Conservation (phyloP, 148 eudicot species). For the Amaranthus cruentus region DNA sequence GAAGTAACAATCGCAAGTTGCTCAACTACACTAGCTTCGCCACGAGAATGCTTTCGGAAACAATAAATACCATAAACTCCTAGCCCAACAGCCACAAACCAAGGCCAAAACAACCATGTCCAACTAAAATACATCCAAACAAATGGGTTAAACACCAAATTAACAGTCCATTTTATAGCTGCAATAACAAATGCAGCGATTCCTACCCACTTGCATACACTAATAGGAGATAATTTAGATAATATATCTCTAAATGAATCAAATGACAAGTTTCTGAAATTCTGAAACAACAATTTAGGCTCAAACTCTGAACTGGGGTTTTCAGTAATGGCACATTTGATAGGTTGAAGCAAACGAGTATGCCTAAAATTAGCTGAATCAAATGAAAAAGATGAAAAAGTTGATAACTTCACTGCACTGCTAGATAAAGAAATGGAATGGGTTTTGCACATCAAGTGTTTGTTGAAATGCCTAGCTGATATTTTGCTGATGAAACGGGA, state of each 20-base stretch:
- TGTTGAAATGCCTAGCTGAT: slow-evolving; percentile 66
- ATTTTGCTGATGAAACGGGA: slow-evolving; percentile 10
- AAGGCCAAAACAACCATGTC: slow-evolving; percentile 97
- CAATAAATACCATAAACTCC: slow-evolving; percentile 56
- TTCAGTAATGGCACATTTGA: slow-evolving; percentile 37
- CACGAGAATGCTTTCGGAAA: slow-evolving; percentile 43
- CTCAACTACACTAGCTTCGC: slow-evolving; percentile 50
- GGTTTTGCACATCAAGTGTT: slow-evolving; percentile 46
- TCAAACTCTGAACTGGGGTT: slow-evolving; percentile 30
- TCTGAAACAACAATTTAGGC: slow-evolving; percentile 21
- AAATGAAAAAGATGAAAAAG: neutral
- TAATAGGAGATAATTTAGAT: slow-evolving; percentile 45
- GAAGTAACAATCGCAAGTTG: slow-evolving; percentile 71
- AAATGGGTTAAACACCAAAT: slow-evolving; percentile 54
- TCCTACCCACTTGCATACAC: slow-evolving; percentile 41
- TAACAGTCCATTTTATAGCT: slow-evolving; percentile 43
- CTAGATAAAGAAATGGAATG: slow-evolving; percentile 9
- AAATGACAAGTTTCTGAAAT: slow-evolving; percentile 33
- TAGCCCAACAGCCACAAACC: slow-evolving; percentile 57
- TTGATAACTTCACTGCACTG: slow-evolving; percentile 13
- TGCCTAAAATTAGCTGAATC: slow-evolving; percentile 16
- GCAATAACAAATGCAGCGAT: slow-evolving; percentile 38
- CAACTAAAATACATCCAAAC: slow-evolving; percentile 91
- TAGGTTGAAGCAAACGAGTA: slow-evolving; percentile 23
- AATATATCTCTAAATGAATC: slow-evolving; percentile 39